Base-by-base conservation (phyloP, 371 early-diverging fungal species). In the Mucor circinelloides region DNA sequence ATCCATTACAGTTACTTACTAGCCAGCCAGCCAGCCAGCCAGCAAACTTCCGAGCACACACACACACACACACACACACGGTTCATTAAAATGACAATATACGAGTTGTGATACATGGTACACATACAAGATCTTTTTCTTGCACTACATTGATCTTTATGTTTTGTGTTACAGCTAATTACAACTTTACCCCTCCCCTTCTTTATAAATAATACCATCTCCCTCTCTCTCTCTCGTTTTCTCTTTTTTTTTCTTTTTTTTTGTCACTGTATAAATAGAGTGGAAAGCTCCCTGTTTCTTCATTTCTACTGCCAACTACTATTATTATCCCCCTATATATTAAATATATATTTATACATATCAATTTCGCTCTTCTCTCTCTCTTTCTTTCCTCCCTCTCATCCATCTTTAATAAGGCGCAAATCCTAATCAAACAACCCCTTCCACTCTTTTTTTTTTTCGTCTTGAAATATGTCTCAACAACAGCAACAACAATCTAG, bases 121-220 rank as follows among this genome's bases (percentile, higher is more conserved):
- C 54, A 52, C 13, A n/a, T n/a, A 28, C 58, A 30, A 19, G 19
- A 25, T 34, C 19, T 21, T 30, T 44, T 50, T 25, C 38, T 63
- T 56, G 54, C 64, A 40, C 64, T n/a, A 55, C 57, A 55, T 64
- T 57, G 36, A 27, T 60, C 60, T 60, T 23, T 38, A n/a, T 44
- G 44, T 30, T 42, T 60, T 42, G 40, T 60, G 27, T 19, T 42
- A 55, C 57, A n/a, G 31, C 31, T 52, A 31, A 46, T 46, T 31
- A 32, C 28, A 61, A 19, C 30, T 46, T 28, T 48, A 23, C 23
- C 23, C 60, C 64, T 50, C 55, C 36, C 31, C 60, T 23, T 55
- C 52, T 56, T 56, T 56, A 25, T 27, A 59, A 25, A 59, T 34
- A 59, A 38, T 42, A 27, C 25, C 15, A 3, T 27, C 40, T 38